These are phyloP conservation scores for Coemansia reversa DNA, from an alignment of 192 early-diverging fungal genomes.

Conservation along the genomic window DNA sequence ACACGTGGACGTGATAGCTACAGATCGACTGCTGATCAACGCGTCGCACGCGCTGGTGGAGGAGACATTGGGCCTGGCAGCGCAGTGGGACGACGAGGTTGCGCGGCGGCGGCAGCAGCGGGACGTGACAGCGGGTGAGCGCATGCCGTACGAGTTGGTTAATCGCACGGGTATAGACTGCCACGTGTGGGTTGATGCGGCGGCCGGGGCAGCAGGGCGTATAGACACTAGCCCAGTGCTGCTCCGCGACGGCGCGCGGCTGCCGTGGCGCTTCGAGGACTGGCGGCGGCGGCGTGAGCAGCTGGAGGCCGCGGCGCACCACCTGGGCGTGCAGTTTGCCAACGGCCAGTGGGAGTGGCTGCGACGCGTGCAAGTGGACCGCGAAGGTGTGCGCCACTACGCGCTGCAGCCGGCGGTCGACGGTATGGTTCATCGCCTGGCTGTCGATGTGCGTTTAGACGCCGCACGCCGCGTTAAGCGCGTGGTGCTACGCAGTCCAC, in stretches of 20 bases:
- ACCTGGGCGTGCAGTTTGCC: conserved; percentile 80
- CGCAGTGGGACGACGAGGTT: conserved; percentile 55
- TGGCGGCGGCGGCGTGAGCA: conserved; percentile 92
- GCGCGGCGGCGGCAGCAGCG: conserved; percentile 25
- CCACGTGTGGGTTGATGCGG: conserved; percentile 80
- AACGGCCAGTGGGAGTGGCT: conserved; percentile 89
- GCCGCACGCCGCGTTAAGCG: conserved; percentile 79
- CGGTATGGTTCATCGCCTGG: conserved; percentile 76
- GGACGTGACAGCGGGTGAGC: conserved; percentile 40
- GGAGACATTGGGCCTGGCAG: conserved; percentile 61
- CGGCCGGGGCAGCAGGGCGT: conserved; percentile 47
- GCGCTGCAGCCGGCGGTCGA: conserved; percentile 78
- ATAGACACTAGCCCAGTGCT: conserved; percentile 69
- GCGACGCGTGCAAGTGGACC: conserved; percentile 84
- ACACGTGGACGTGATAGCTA: conserved; percentile 66
- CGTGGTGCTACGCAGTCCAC: conserved; percentile 84
- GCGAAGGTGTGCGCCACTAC: conserved; percentile 81
- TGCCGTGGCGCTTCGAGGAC: conserved; percentile 96
- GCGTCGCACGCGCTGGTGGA: conserved; percentile 80
- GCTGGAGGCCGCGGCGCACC: conserved; percentile 63
- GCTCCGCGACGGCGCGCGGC: conserved; percentile 65
- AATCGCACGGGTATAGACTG: conserved; percentile 92
- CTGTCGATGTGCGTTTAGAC: conserved; percentile 82
- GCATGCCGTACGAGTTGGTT: conserved; percentile 77
- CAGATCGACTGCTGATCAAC: conserved; percentile 80